phyloP scores from a whole-genome alignment of 164 flowering plant species.

The Hamamelis virginiana region DNA sequence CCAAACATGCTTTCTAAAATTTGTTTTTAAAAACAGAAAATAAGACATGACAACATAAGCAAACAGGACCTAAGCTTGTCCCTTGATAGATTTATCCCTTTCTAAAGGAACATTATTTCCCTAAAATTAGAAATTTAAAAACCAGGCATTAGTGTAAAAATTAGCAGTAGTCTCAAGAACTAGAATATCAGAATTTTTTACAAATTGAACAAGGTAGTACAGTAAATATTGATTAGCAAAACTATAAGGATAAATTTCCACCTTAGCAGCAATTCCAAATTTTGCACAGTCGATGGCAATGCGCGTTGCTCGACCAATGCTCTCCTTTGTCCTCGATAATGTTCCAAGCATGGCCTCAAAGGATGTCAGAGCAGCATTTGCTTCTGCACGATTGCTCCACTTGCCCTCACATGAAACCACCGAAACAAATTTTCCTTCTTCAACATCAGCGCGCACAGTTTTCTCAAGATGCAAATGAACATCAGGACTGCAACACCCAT shows the following conservation, averaged over 20 bases:
- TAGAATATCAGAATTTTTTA: too few species aligned
- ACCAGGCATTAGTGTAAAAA: too few species aligned
- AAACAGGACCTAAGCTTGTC: too few species aligned
- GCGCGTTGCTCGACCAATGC: conserved; percentile 92
- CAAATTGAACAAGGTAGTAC: too few species aligned
- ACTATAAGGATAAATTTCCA: conserved; percentile 18
- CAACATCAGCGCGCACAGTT: conserved; percentile 19
- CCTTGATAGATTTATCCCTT: too few species aligned
- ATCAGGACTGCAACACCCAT: conserved; percentile 42
- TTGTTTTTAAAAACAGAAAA: too few species aligned
- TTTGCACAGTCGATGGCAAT: conserved; percentile 91
- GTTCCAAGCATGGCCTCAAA: conserved; percentile 63
- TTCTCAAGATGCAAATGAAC: conserved; percentile 26
- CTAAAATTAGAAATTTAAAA: too few species aligned
- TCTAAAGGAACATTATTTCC: too few species aligned
- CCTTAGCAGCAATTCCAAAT: conserved; percentile 74
- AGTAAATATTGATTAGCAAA: neutral
- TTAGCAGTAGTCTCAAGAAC: too few species aligned
- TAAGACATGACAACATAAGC: too few species aligned
- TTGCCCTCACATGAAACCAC: conserved; percentile 26
- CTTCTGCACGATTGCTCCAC: conserved; percentile 38
- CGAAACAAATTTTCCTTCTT: conserved; percentile 34
- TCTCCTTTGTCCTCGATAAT: conserved; percentile 87
- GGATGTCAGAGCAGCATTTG: conserved; percentile 47
- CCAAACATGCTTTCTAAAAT: too few species aligned